These are phyloP conservation scores for Beauveria bassiana DNA, from an alignment of 2,329 filamentous ascomycete genomes.

Conservation along the genomic window DNA sequence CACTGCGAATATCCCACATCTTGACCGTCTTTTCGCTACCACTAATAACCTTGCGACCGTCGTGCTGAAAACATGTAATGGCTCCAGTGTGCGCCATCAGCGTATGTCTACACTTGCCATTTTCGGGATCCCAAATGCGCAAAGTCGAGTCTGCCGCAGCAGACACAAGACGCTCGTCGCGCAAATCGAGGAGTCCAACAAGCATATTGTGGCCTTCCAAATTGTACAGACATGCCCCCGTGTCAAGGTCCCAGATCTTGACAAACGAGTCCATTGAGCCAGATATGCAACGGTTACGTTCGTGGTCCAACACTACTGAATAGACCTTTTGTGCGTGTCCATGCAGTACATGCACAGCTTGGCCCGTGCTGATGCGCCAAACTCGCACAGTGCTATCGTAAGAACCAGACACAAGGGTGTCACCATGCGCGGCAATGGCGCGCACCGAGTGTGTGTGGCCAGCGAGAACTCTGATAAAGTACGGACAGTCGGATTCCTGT, in stretches of 20 bases:
- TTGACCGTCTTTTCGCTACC: constrained; percentile 93
- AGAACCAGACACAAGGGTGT: constrained; percentile 93
- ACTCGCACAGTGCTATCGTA: constrained; percentile 94
- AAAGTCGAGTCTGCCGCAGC: constrained; percentile 93
- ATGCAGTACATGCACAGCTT: constrained; percentile 72
- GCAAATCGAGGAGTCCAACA: constrained; percentile 84
- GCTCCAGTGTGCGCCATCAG: constrained; percentile 91
- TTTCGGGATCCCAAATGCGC: constrained; percentile 94
- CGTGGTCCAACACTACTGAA: constrained; percentile 87
- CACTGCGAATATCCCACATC: constrained; percentile 95
- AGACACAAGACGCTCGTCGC: constrained; percentile 83
- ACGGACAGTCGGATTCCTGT: constrained; percentile 76
- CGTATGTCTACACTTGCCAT: constrained; percentile 80
- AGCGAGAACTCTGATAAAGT: constrained; percentile 79
- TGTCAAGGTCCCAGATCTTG: constrained; percentile 93
- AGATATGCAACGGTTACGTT: constrained; percentile 90
- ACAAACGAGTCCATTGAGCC: constrained; percentile 98
- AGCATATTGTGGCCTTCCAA: constrained; percentile 89
- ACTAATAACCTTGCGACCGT: constrained; percentile 92
- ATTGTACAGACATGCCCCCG: constrained; percentile 76
- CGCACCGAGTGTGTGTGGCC: constrained; percentile 92
- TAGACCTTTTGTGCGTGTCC: constrained; percentile 94
- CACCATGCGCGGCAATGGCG: constrained; percentile 88
- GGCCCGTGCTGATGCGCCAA: constrained; percentile 95
- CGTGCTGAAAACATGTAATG: constrained; percentile 98